Evolutionary conservation across 352 stramenopile species (phyloP), one percentile per base, ranked within the genome.

Genomic region (Phytophthora hibernalis): DNA sequence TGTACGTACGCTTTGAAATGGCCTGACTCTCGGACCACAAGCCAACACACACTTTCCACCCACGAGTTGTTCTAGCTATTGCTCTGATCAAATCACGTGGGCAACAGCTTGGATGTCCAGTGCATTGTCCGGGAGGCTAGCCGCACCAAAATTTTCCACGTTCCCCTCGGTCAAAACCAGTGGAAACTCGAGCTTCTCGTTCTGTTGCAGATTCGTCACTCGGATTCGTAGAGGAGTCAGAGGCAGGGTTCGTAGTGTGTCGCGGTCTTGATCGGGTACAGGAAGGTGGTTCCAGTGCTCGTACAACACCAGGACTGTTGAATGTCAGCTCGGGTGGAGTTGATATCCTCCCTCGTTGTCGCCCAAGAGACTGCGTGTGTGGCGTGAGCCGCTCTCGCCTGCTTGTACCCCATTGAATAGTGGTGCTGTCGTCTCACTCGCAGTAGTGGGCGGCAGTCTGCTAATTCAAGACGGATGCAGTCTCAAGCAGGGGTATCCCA

Each of bases 1-100:
- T 60, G 58, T 20, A 66, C 48, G 26, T 54, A 66, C 24, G 58
- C 58, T 38, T 66, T 60, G 49, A 66, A 66, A 40, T 66, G 58
- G 15, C 58, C 58, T 11, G 58, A 66, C 8, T 66, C 58, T 4
- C 58, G 48, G 24, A 59, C 49, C 1, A 66, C 48, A 5, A 49
- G 58, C 58, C 58, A 66, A n/a, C 56, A 64, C 11, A 64, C 45
- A 31, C 56, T 64, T 5, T 45, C 56, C n/a, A 64, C 31, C 56
- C 56, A 64, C 21, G 56, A 56, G 24, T 42, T 64, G 10, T 30
- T 5, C 28, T 33, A 7, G 28, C 28, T 38, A 7, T 18, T 15
- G 37, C 33, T 18, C 5, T 47, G 26, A 2, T 48, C 30, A 2
- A n/a, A 35, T 13, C 21, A 16, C 38, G 22, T 66, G 37, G 3